phyloP scores from a whole-genome alignment of 495 filamentous ascomycete species.

The Aspergillus mulundensis region DNA sequence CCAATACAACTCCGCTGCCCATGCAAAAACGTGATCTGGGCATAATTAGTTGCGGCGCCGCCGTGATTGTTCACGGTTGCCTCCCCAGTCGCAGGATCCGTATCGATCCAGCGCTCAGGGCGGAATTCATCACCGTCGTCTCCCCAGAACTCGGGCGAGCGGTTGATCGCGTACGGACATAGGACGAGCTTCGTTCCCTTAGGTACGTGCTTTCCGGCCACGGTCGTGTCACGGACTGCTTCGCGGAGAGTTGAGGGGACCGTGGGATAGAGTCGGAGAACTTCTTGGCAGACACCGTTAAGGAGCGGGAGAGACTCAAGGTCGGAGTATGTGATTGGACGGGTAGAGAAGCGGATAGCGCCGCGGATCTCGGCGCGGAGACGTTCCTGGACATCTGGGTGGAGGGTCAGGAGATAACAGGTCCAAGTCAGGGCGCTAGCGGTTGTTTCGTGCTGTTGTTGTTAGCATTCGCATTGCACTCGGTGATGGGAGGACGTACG shows the following conservation, averaged over 20 bases:
- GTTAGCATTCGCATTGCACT: neutral
- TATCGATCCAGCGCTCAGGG: slow-evolving; percentile 50
- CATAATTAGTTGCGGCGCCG: slow-evolving; percentile 43
- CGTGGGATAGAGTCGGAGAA: slow-evolving; percentile 47
- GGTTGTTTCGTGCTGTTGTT: slow-evolving; percentile 50
- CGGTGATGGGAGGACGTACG: slow-evolving; percentile 17
- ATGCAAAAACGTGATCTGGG: slow-evolving; percentile 47
- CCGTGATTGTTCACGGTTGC: slow-evolving; percentile 31
- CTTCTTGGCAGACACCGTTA: slow-evolving; percentile 50
- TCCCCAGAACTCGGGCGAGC: slow-evolving; percentile 38
- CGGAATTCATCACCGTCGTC: slow-evolving; percentile 38
- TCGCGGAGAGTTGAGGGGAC: slow-evolving; percentile 49
- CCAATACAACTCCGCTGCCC: slow-evolving; percentile 48
- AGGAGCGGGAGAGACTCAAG: slow-evolving; percentile 50
- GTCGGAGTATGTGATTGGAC: slow-evolving; percentile 29
- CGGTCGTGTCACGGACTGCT: slow-evolving; percentile 40
- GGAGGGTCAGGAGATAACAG: slow-evolving; percentile 43
- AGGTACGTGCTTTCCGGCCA: slow-evolving; percentile 42
- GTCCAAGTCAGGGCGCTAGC: slow-evolving; percentile 52
- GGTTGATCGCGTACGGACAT: slow-evolving; percentile 43
- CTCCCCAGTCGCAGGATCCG: slow-evolving; percentile 24
- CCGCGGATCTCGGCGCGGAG: slow-evolving; percentile 47
- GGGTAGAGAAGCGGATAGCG: slow-evolving; percentile 30
- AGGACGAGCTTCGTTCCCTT: slow-evolving; percentile 42
- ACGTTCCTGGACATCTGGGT: slow-evolving; percentile 43